These are phyloP conservation scores for Heliamphora exappendiculata DNA, from an alignment of 148 eudicot genomes.

Conservation along the genomic window DNA sequence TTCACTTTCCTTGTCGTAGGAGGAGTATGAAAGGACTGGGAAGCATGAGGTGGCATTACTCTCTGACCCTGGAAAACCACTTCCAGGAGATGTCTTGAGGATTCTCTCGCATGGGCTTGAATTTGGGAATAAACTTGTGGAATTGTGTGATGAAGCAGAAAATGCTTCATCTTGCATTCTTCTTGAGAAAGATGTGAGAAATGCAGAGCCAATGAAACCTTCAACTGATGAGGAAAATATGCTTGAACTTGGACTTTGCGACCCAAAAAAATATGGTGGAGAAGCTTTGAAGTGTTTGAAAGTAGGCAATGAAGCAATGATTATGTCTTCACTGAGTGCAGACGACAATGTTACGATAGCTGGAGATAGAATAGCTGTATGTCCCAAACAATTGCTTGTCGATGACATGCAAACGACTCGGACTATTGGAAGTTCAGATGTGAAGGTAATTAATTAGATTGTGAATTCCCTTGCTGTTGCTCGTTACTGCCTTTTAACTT, in stretches of 20 bases:
- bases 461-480: background rate
- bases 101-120: slow-evolving; percentile 47
- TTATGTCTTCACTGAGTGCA: slow-evolving; percentile 14
- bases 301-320: slow-evolving; percentile 12
- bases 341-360: slow-evolving; percentile 11
- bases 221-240: slow-evolving; percentile 22
- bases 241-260: slow-evolving; percentile 19
- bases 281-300: slow-evolving; percentile 22
- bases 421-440: slow-evolving; percentile 22
- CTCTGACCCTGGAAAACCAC: slow-evolving; percentile 58
- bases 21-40: slow-evolving; percentile 76
- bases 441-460: slow-evolving; percentile 35
- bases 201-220: slow-evolving; percentile 17
- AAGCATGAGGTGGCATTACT: slow-evolving; percentile 37
- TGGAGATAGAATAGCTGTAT: slow-evolving; percentile 10
- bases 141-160: slow-evolving; percentile 33
- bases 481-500: background rate
- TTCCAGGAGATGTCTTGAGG: slow-evolving; percentile 57
- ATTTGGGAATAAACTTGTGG: slow-evolving; percentile 37
- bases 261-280: slow-evolving; percentile 7
- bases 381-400: slow-evolving; percentile 8
- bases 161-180: slow-evolving; percentile 19
- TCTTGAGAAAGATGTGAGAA: slow-evolving; percentile 18
- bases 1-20: slow-evolving; percentile 34
- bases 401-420: slow-evolving; percentile 15